Evolutionary conservation across 1,284 basidiomycete genomes (phyloP), one percentile per base, ranked within the genome.

Genomic region (Trichosporon sp.): DNA sequence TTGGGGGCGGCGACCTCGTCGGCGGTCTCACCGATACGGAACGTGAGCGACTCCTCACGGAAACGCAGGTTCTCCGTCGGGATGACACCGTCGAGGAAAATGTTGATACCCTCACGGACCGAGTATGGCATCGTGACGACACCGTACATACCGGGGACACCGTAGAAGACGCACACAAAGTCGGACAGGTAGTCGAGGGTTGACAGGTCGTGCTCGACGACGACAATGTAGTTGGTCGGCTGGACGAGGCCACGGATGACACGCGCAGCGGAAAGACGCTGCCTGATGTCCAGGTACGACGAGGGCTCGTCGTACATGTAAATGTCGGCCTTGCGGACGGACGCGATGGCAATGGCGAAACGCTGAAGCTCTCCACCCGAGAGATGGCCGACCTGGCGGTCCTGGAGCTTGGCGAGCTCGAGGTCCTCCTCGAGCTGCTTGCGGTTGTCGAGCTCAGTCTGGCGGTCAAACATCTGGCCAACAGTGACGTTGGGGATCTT

Each of bases 41-140:
- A 98, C 3, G 92, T 90, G 19, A 98, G 87, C 0, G 92, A 92
- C 78, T 97, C 96, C 76, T 97, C 91, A 66, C 95, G 90, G 90
- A 98, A 98, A 72, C 96, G 93, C 79, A 98, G 84, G 85, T 98
- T 98, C 84, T 98, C 95, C n/a, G 96, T 97, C 5, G 96, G 96
- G 77, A 98, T 94, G 86, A 94, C 94, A 68, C 95, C 95, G 80
- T 98, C 96, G 71, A 98, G 87, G 89, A 98, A 98, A 79, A 97
- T 97, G 86, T 98, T 98, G 87, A 98, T 97, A 77, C 95, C 95
- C 91, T 98, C 96, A 75, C 96, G 91, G 71, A 97, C 94, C 38
- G 95, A 96, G 83, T 91, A 94, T 54, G 95, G 95, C 92, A 98
- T 94, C 2, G 95, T 98, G 8, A 98, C 96, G 65, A 98, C 96